Evolutionary conservation across 768 basidiomycete species (phyloP), one percentile per base, ranked within the genome.

Genomic region (Myochromella boudieri): DNA sequence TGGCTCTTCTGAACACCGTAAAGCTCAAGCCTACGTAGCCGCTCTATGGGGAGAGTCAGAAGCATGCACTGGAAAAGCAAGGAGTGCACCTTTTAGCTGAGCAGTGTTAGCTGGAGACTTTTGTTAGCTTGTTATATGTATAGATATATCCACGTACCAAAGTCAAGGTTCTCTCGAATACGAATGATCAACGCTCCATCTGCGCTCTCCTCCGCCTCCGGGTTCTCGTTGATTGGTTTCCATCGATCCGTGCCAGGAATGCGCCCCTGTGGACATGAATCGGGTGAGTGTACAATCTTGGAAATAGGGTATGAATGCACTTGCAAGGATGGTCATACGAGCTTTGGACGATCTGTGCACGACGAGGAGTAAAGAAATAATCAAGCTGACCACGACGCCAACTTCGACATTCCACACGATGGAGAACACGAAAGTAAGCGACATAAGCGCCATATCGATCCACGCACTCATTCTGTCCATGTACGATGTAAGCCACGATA

Each of bases 341-440:
- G 93, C 80, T 57, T 80, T 85, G 3, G 95, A 93, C 1, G 93
- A 93, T 27, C 91, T 85, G 54, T 86, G 85, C 3, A 98, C 90
- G 37, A 97, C 91, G 25, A 98, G 75, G 1, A 97, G 70, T 31
- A 98, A 76, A 25, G 93, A 93, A 47, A 94, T 81, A 32, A 93
- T 82, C 52, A 97, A 71, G 53, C 90, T 90, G 55, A 90, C 84
- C n/a, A 88, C 81, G 33, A 98, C 84, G 11, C 95, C 95, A 44
- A 91, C 84, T 72, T 98, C 94, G 46, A 98, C 84, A 54, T 87
- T 84, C 83, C 91, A 94, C 18, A 97, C 65, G 45, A 97, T 82
- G 2, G 92, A 93, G 44, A 91, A 79, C 52, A 85, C 57, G 66
- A 98, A 97, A 0, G 97, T 97, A 42, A 94, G 76, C 17, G 72